These are phyloP conservation scores for Talaromyces piceae DNA, from an alignment of 2,329 filamentous ascomycete species.

Conservation along the genomic window DNA sequence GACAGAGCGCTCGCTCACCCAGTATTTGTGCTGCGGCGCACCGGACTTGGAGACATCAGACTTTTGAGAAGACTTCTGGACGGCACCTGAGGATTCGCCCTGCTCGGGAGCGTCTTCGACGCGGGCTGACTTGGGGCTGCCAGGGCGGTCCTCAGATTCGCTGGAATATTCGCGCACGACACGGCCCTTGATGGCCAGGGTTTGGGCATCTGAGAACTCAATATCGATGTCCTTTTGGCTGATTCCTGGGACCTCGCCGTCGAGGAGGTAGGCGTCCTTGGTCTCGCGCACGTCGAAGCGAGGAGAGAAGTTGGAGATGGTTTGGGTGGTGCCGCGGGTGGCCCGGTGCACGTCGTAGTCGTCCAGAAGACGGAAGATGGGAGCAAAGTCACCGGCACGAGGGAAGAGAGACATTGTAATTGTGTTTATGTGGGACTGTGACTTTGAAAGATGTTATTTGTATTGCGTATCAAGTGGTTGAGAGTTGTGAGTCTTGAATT, in stretches of 20 bases:
- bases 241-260: conserved; percentile 38
- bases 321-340: conserved; percentile 8
- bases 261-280: conserved; percentile 32
- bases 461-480: too few relatives aligned
- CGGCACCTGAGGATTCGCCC: conserved; percentile 16
- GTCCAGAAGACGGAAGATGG: conserved; percentile 33
- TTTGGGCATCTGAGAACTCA: conserved; percentile 35
- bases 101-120: conserved; percentile 16
- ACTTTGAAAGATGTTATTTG: neutral
- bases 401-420: conserved; percentile 16
- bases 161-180: conserved; percentile 21
- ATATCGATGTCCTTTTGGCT: conserved; percentile 35
- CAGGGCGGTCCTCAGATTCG: neutral
- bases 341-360: conserved; percentile 23
- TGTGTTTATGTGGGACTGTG: neutral
- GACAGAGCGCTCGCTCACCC: conserved; percentile 50
- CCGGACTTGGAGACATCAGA: conserved; percentile 13
- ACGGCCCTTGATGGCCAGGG: conserved; percentile 32
- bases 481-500: neutral
- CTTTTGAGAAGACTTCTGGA: conserved; percentile 20
- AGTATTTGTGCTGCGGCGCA: conserved; percentile 36
- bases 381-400: conserved; percentile 22
- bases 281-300: conserved; percentile 37
- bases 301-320: conserved; percentile 25
- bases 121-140: conserved; percentile 3